phyloP scores from a whole-genome alignment of 2,329 filamentous ascomycete genomes.

The Cercospora brassicicola region DNA sequence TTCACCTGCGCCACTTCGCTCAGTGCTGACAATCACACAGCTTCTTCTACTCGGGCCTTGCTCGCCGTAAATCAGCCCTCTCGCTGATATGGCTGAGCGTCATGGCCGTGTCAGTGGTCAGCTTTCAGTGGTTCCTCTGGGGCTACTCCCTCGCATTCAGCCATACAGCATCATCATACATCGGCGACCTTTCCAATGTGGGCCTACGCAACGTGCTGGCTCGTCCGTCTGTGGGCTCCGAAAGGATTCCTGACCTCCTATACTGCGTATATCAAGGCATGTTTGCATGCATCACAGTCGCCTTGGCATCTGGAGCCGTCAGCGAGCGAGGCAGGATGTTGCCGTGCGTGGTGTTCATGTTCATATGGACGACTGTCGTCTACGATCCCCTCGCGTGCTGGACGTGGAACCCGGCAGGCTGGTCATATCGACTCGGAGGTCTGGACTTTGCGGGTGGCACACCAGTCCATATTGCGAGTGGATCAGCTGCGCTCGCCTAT shows the following conservation, averaged over 20 bases:
- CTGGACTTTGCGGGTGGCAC: conserved; percentile 89
- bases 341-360: conserved; percentile 87
- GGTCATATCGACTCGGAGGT: conserved; percentile 76
- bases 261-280: conserved; percentile 87
- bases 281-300: conserved; percentile 85
- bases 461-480: conserved; percentile 86
- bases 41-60: conserved; percentile 91
- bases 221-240: conserved; percentile 70
- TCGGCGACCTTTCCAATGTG: conserved; percentile 77
- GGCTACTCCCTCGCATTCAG: conserved; percentile 83
- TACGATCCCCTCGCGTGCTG: conserved; percentile 94
- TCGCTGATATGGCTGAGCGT: conserved; percentile 83
- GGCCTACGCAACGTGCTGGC: conserved; percentile 75
- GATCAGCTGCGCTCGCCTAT: conserved; percentile 80
- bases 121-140: conserved; percentile 97
- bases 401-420: conserved; percentile 86
- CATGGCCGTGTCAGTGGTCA: conserved; percentile 75
- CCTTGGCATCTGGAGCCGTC: conserved; percentile 78
- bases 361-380: conserved; percentile 84
- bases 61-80: conserved; percentile 83
- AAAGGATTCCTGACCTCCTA: conserved; percentile 74
- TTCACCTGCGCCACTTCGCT: not conserved
- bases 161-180: conserved; percentile 70
- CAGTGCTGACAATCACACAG: conserved; percentile 42
- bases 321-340: conserved; percentile 86